phyloP scores from a whole-genome alignment of 73 alveolate genomes.

The Paramecium caudatum region DNA sequence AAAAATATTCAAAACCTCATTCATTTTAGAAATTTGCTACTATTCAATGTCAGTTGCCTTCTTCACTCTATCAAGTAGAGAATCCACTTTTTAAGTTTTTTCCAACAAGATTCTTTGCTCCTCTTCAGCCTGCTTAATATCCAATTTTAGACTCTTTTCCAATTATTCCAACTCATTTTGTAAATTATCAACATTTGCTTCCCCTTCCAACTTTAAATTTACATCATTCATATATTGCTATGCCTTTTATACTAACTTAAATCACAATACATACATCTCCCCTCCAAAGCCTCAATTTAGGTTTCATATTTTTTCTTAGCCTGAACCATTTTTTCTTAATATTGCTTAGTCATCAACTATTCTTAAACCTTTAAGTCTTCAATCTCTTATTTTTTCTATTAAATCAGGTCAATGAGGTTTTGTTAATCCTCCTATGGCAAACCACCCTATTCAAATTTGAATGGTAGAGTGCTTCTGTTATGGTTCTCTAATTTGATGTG shows the following conservation, averaged over 20 bases:
- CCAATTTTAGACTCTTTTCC: not conserved
- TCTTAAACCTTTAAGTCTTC: conserved; percentile 7
- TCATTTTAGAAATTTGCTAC: not conserved
- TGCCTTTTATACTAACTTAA: conserved; percentile 2
- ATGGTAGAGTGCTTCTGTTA: not conserved
- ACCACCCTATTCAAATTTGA: not conserved
- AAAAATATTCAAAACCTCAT: conserved; percentile 13
- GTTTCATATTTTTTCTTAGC: conserved; percentile 36
- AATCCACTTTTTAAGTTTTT: conserved; percentile 11
- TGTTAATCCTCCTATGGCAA: not conserved
- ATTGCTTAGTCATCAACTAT: not conserved
- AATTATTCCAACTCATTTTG: conserved; percentile 36
- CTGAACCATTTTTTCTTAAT: conserved; percentile 30
- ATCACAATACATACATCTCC: not conserved
- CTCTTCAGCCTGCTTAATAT: conserved; percentile 24
- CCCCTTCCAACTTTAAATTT: not conserved
- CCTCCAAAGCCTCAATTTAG: not conserved
- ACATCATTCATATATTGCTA: conserved; percentile 8
- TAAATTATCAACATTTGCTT: not conserved
- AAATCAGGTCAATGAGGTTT: not conserved
- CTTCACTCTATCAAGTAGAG: not conserved
- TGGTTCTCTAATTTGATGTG: not conserved
- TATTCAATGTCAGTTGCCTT: not conserved
- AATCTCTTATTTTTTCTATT: not conserved
- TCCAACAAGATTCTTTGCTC: not conserved